These are phyloP conservation scores for Diospyros lotus DNA, from an alignment of 148 eudicot species.

Conservation along the genomic window DNA sequence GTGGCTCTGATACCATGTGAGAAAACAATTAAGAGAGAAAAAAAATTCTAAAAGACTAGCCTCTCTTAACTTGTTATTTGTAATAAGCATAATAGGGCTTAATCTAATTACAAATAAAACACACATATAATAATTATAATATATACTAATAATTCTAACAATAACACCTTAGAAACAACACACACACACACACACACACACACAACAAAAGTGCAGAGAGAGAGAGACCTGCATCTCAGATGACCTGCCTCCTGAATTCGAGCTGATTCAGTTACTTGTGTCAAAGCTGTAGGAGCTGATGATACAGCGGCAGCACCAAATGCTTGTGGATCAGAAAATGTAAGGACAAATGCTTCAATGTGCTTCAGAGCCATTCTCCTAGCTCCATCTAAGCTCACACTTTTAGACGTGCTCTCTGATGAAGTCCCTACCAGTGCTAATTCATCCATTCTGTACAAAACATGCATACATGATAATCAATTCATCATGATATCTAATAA, in stretches of 20 bases:
- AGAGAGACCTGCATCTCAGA: constrained; percentile 88
- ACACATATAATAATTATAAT: too few species aligned
- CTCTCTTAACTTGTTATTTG: too few species aligned
- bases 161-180: too few species aligned
- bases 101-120: too few species aligned
- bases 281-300: constrained; percentile 66
- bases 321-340: constrained; percentile 65
- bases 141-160: too few species aligned
- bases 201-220: neutral
- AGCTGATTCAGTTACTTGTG: constrained; percentile 77
- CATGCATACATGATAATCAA: neutral
- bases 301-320: constrained; percentile 74
- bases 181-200: too few species aligned
- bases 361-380: constrained; percentile 81
- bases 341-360: constrained; percentile 70
- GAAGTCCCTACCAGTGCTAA: constrained; percentile 66
- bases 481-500: neutral
- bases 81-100: too few species aligned
- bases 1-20: too few species aligned
- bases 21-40: too few species aligned
- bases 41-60: too few species aligned
- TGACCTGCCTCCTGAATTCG: constrained; percentile 92
- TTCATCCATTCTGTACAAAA: constrained; percentile 76
- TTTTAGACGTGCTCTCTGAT: constrained; percentile 56
- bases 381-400: constrained; percentile 62